These are phyloP conservation scores for Volutella citrinella DNA, from an alignment of 2,329 filamentous ascomycete species.

Conservation along the genomic window DNA sequence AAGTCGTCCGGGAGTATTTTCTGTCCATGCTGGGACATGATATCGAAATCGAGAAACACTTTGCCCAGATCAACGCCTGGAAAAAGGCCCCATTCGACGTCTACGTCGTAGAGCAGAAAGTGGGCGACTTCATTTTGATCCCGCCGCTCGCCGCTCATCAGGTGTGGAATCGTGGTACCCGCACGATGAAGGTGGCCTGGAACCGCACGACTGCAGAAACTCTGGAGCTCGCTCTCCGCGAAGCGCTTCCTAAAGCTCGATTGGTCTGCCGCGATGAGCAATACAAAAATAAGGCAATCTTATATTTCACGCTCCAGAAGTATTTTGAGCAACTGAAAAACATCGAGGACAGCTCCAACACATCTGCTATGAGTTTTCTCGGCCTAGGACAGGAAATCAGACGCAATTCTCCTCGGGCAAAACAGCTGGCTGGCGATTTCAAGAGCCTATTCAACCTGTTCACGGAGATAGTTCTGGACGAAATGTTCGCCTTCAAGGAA, in stretches of 20 bases:
- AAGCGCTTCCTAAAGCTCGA: slow-evolving; percentile 83
- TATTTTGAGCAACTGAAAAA: slow-evolving; percentile 63
- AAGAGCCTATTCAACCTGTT: slow-evolving; percentile 75
- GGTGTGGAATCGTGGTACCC: slow-evolving; percentile 95
- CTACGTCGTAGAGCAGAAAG: slow-evolving; percentile 86
- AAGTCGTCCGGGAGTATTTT: slow-evolving; percentile 90
- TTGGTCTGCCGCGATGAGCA: slow-evolving; percentile 96
- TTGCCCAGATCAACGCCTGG: slow-evolving; percentile 94
- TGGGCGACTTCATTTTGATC: slow-evolving; percentile 90
- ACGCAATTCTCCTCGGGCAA: slow-evolving; percentile 46
- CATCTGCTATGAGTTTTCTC: slow-evolving; percentile 43
- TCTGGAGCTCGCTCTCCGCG: slow-evolving; percentile 77
- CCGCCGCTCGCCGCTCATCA: slow-evolving; percentile 93
- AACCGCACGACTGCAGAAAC: slow-evolving; percentile 94
- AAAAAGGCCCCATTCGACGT: slow-evolving; percentile 91
- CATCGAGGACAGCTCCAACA: slow-evolving; percentile 48
- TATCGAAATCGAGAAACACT: slow-evolving; percentile 95
- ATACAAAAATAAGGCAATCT: slow-evolving; percentile 97
- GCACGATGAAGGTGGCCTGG: slow-evolving; percentile 98
- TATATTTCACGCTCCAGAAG: slow-evolving; percentile 82
- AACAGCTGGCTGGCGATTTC: slow-evolving; percentile 80
- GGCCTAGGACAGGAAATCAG: slow-evolving; percentile 46
- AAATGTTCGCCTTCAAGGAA: slow-evolving; percentile 76
- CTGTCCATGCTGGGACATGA: slow-evolving; percentile 90
- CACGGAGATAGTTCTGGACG: slow-evolving; percentile 75